Evolutionary conservation across 768 basidiomycete species (phyloP).

Genomic region (Suillus fuscotomentosus): DNA sequence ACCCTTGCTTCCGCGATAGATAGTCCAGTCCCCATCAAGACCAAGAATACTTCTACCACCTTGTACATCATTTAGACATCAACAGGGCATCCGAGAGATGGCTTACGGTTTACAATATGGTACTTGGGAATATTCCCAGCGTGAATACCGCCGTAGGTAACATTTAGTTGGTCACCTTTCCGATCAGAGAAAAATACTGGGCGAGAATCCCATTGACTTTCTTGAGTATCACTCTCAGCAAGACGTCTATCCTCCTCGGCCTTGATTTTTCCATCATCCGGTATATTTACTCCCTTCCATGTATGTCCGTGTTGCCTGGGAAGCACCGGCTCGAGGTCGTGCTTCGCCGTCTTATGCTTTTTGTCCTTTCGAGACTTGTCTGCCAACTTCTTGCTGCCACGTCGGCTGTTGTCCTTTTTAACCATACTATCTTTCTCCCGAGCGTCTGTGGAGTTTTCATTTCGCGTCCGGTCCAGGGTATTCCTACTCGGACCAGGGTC

Average conservation of each 20-base stretch:
- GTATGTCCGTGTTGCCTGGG: conserved; percentile 20
- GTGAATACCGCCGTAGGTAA: conserved; percentile 66
- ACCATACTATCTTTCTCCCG: conserved; percentile 5
- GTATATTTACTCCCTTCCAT: conserved; percentile 11
- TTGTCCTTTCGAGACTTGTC: conserved; percentile 27
- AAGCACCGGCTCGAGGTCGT: conserved; percentile 22
- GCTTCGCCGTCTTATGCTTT: conserved; percentile 31
- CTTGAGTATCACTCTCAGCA: conserved; percentile 17
- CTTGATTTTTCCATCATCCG: conserved; percentile 33
- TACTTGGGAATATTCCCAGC: conserved; percentile 68
- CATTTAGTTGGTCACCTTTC: conserved; percentile 63
- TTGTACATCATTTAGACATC: conserved; percentile 49
- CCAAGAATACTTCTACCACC: conserved; percentile 58
- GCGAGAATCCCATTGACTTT: conserved; percentile 25
- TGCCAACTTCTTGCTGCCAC: conserved; percentile 19
- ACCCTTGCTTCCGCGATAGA: conserved; percentile 52
- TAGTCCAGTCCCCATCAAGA: conserved; percentile 48
- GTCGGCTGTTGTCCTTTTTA: conserved; percentile 20
- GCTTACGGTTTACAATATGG: conserved; percentile 55
- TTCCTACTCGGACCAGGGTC: conserved; percentile 41
- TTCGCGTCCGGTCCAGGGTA: conserved; percentile 14
- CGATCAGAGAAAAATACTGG: conserved; percentile 60
- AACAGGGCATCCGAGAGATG: conserved; percentile 10
- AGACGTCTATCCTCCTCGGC: conserved; percentile 33
- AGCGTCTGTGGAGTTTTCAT: conserved; percentile 14